Evolutionary conservation across 2,329 filamentous ascomycete genomes (phyloP), one percentile per base, ranked within the genome.

Genomic region (Nigrospora sphaerica): DNA sequence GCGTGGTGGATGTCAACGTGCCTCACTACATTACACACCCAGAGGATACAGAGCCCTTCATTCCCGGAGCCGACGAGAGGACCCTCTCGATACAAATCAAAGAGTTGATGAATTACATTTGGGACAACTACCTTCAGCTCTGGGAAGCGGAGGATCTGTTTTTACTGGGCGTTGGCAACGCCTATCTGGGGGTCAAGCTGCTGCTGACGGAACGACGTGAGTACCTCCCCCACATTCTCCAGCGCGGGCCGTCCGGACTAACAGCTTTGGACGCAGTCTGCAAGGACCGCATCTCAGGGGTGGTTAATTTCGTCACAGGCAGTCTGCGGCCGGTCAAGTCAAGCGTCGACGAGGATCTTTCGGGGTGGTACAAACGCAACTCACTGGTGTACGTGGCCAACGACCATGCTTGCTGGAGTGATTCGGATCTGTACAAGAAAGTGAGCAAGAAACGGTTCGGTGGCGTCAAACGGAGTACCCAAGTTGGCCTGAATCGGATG

Each of bases 121-220:
- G 93, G 93, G 91, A 96, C 57, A 98, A 98, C 61, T 96, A 96
- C 60, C 81, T 98, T 17, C 88, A 95, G 71, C 74, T 87, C 32
- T 83, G 83, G 43, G 77, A 87, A 3, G 74, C 78, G 0, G 81
- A 84, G 6, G 81, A 92, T 44, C 80, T 97, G 14, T 87, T 95
- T 60, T 73, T 98, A 18, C 75, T 98, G 60, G 92, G 93, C 1
- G 81, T 95, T 2, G 93, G 93, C n/a, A 85, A 89, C 56, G 88
- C 93, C 2, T 95, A 93, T 59, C 73, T 86, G 3, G 90, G 88
- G 2, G 79, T 96, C 41, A 85, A 93, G 48, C 79, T 91, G 47
- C 78, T 97, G 6, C 73, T 97, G 6, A 84, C 85, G 11, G 85
- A 85, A 55, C 76, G 89, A 69, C 81, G 87, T 88, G 73, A 48